Percentiles rank a stretch among this genome's conserved stretches.
Evolutionary conservation across 441 rosid species (phyloP).

Genomic region (Croton setiger): DNA sequence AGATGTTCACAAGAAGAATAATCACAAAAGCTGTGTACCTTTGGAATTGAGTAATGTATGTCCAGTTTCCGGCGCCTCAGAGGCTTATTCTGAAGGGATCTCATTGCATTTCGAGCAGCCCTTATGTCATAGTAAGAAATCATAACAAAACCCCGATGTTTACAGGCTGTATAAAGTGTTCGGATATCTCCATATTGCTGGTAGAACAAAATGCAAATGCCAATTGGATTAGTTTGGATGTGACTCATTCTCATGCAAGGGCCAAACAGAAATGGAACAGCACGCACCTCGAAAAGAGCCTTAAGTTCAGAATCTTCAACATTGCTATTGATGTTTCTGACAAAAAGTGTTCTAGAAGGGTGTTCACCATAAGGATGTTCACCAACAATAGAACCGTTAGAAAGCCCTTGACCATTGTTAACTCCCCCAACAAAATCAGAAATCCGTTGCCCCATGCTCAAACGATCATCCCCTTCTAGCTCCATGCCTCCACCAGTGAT

Average conservation of each 20-base stretch:
- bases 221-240: conserved; percentile 6
- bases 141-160: conserved; percentile 58
- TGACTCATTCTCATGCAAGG: not conserved
- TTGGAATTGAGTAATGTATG: conserved; percentile 53
- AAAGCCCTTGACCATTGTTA: conserved; percentile 21
- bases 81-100: conserved; percentile 47
- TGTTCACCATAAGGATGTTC: conserved; percentile 46
- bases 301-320: conserved; percentile 58
- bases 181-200: conserved; percentile 58
- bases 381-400: conserved; percentile 35
- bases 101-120: conserved; percentile 55
- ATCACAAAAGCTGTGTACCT: conserved; percentile 29
- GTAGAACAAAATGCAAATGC: conserved; percentile 15
- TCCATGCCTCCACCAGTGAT: conserved; percentile 77
- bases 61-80: conserved; percentile 48
- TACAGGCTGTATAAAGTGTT: conserved; percentile 54
- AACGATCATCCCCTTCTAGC: conserved; percentile 45
- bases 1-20: conserved; percentile 6
- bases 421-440: conserved; percentile 30
- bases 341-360: conserved; percentile 63
- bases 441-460: conserved; percentile 23
- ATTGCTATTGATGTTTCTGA: conserved; percentile 55
- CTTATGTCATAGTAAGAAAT: conserved; percentile 60
- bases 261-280: conserved; percentile 6
- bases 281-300: conserved; percentile 54